These are phyloP conservation scores for Solanum chacoense DNA, from an alignment of 305 asterid species.

Conservation along the genomic window DNA sequence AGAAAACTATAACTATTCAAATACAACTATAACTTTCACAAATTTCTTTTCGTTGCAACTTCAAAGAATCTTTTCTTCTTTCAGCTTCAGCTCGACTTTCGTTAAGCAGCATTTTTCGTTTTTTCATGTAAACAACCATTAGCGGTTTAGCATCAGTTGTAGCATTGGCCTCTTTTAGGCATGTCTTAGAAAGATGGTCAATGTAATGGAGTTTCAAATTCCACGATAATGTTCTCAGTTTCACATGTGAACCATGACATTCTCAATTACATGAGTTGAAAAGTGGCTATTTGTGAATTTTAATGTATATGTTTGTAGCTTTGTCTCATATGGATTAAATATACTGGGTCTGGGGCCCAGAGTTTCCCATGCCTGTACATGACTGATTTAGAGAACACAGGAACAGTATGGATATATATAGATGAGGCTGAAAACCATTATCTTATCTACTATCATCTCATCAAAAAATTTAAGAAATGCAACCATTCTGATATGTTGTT, in stretches of 20 bases:
- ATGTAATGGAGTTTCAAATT: background rate
- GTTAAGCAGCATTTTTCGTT: background rate
- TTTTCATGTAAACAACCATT: background rate
- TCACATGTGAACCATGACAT: background rate
- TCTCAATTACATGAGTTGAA: background rate
- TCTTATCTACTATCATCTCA: background rate
- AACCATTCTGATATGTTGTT: background rate
- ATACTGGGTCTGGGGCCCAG: background rate
- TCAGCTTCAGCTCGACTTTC: background rate
- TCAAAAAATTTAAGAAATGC: background rate
- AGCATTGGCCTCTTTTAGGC: background rate
- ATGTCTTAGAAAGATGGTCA: background rate
- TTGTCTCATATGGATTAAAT: background rate
- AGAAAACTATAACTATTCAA: background rate
- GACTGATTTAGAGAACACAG: background rate
- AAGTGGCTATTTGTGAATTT: background rate
- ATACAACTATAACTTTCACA: background rate
- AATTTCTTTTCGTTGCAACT: background rate
- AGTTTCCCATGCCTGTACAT: background rate
- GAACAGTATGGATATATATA: background rate
- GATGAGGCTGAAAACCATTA: slow-evolving; percentile 1
- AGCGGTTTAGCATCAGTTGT: background rate
- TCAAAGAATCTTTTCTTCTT: background rate
- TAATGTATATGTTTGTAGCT: background rate
- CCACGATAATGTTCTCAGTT: background rate